Evolutionary conservation across 1,284 basidiomycete genomes (phyloP), one percentile per base, ranked within the genome.

Genomic region (Cutaneotrichosporon sp.): DNA sequence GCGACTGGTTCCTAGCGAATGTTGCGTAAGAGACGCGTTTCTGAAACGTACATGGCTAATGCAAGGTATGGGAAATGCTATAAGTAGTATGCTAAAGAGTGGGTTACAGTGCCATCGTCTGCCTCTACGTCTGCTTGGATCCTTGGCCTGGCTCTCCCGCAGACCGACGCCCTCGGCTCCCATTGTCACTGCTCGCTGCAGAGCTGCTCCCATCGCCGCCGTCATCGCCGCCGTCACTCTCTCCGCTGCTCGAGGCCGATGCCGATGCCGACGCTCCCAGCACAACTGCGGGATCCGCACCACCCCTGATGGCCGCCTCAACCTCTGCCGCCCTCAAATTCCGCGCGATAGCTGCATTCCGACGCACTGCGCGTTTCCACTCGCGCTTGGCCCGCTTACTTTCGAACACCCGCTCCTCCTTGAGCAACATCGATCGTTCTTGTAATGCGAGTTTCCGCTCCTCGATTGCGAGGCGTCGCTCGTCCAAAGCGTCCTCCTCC

Each of bases 391-490:
- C 42, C 8, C 50, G 54, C 35, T 46, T 50, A 5, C 26, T 43
- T 26, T 39, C 51, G 12, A 31, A n/a, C 9, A 12, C 47, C 29
- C 27, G 32, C 3, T 35, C 34, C 42, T 58, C 56, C 24, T 46
- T 34, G n/a, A 58, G 43, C 8, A 34, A 16, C 38, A 60, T 38
- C 12, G 43, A 38, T 3, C 52, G 41, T 37, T 60, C 58, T 25
- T 45, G 31, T 1, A 60, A 33, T 9, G 33, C 34, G 5, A 60
- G 5, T 8, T 38, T 45, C 17, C 55, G 58, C 24, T 50, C 43
- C 25, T 57, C 58, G 2, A 56, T 46, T 1, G 22, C 14, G 4
- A 52, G 34, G 3, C 39, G 24, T 7, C 52, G 51, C 12, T 17
- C 12, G 27, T 34, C 49, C 4, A 44, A 14, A 22, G 38, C 29